Evolutionary conservation across 768 basidiomycete species (phyloP).

Genomic region (Kwoniella sp.): DNA sequence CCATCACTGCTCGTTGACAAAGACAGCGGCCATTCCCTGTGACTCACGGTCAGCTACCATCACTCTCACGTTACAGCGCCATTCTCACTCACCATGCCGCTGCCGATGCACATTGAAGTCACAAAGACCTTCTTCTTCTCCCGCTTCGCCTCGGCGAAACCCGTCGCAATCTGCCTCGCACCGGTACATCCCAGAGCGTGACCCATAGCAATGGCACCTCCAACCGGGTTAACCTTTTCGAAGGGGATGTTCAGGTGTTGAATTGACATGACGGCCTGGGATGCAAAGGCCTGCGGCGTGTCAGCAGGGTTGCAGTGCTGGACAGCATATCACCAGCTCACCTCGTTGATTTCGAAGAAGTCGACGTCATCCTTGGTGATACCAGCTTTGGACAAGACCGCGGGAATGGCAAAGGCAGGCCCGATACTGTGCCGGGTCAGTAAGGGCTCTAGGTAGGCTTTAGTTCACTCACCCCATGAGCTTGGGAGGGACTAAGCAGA

Average conservation of each 20-base stretch:
- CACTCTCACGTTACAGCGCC: background rate
- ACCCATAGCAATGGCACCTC: conserved; percentile 57
- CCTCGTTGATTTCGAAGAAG: conserved; percentile 51
- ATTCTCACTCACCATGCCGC: conserved; percentile 63
- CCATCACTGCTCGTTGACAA: conserved; percentile 49
- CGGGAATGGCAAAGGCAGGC: conserved; percentile 76
- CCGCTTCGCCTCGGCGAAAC: conserved; percentile 73
- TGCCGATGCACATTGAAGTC: conserved; percentile 75
- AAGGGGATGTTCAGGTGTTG: conserved; percentile 65
- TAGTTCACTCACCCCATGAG: conserved; percentile 37
- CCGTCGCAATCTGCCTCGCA: conserved; percentile 78
- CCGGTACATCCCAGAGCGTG: conserved; percentile 60
- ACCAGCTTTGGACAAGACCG: conserved; percentile 64
- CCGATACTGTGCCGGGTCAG: conserved; percentile 55
- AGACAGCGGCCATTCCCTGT: conserved; percentile 39
- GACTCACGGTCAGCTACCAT: background rate
- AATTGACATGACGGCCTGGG: conserved; percentile 80
- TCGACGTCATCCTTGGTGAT: conserved; percentile 55
- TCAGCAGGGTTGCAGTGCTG: conserved; percentile 72
- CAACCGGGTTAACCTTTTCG: conserved; percentile 71
- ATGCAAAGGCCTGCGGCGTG: conserved; percentile 88
- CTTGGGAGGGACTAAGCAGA: conserved; percentile 31
- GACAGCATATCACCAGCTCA: conserved; percentile 66
- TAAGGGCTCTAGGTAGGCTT: background rate
- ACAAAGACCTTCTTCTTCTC: conserved; percentile 67